Conservation (phyloP, 306 rosid species). For the Canavalia ensiformis region DNA sequence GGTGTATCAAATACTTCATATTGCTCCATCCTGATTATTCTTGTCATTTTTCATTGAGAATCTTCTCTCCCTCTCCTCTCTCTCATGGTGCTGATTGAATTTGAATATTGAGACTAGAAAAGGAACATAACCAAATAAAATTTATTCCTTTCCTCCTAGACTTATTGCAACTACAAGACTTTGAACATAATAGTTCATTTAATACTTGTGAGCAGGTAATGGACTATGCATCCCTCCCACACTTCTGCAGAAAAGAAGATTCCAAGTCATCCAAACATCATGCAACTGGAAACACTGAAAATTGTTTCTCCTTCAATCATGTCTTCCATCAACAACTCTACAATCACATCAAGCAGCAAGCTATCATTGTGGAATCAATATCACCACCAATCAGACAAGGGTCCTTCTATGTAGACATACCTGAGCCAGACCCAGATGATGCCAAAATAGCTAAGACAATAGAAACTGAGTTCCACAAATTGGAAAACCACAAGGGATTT, state of each 20-base stretch:
- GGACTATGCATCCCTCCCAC: slow-evolving; percentile 91
- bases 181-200: slow-evolving; percentile 15
- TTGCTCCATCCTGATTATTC: background rate
- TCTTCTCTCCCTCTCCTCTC: background rate
- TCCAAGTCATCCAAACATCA: slow-evolving; percentile 74
- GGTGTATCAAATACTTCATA: background rate
- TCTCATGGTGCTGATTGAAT: slow-evolving; percentile 12
- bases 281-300: slow-evolving; percentile 52
- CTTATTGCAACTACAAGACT: slow-evolving; percentile 16
- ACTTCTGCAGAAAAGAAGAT: slow-evolving; percentile 79
- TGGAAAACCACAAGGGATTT: slow-evolving; percentile 68
- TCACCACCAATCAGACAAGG: slow-evolving; percentile 72
- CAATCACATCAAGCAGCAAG: slow-evolving; percentile 65
- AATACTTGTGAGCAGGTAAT: slow-evolving; percentile 67
- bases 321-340: slow-evolving; percentile 86
- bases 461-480: slow-evolving; percentile 74
- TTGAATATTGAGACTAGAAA: background rate
- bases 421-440: slow-evolving; percentile 77
- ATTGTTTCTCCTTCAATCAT: slow-evolving; percentile 79
- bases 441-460: slow-evolving; percentile 70
- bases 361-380: slow-evolving; percentile 52
- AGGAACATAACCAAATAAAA: background rate
- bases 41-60: background rate
- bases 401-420: slow-evolving; percentile 83
- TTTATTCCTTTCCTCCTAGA: slow-evolving; percentile 1